Base-by-base conservation (phyloP, 2,329 filamentous ascomycete genomes). In the Rhinocladiella similis region DNA sequence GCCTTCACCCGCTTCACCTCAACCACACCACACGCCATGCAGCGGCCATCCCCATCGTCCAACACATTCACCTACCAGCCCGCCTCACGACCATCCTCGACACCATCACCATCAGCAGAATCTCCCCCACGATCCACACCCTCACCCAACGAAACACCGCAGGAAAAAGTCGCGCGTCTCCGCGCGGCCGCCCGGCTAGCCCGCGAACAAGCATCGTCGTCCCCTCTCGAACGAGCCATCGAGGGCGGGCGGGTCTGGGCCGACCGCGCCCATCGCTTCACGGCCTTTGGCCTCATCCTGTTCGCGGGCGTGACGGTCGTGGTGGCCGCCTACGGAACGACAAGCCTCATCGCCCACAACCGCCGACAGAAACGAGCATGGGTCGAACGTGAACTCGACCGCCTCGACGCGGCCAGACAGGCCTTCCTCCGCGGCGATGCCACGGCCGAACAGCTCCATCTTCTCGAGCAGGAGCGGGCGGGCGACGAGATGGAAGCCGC, bases 181-280 rank as follows among this genome's bases (percentile, higher is more conserved):
- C 80, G 87, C 52, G 84, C 85, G 45, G 85, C 86, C 59, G 85
- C 88, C 69, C 78, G 84, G 56, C 84, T 84, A n/a, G 84, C 86
- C 45, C 83, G 83, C 71, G 78, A 81, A 64, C 82, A 84, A 43
- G 78, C 82, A 66, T 77, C 80, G 46, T 84, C 82, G 49, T 80
- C 78, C 19, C 73, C 72, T 39, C 77, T 82, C 66, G 85, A 88
- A 71, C 72, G 74, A 42, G 65, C 79, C 45, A 77, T 85, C 54
- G 73, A 78, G 49, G 68, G 75, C 47, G 83, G 83, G 16, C 74
- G 83, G 56, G 69, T 73, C 61, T 80, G 79, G 70, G 84, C 85
- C 56, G 85, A 88, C 71, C 76, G 77, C 60, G 79, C 81, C 50
- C 85, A 88, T 71, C 79, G 81, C 64, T 73, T 78, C 50, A 83